These are phyloP conservation scores for Pleurotus salmoneostramineus DNA, from an alignment of 768 basidiomycete genomes.

Conservation along the genomic window DNA sequence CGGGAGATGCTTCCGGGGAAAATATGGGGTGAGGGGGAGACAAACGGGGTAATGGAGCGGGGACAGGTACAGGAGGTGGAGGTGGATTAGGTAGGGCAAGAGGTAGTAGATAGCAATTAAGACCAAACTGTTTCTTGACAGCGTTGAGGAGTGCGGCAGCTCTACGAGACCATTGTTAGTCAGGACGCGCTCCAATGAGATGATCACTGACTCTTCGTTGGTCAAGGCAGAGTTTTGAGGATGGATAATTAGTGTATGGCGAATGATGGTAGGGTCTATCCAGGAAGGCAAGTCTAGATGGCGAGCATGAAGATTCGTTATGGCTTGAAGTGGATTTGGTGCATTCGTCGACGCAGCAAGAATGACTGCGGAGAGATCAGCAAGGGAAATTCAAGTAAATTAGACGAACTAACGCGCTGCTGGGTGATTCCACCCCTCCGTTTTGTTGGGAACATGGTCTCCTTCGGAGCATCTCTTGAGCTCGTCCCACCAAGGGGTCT, in stretches of 20 bases:
- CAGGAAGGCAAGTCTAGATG: slow-evolving; percentile 68
- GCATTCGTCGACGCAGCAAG: slow-evolving; percentile 80
- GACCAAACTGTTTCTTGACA: slow-evolving; percentile 81
- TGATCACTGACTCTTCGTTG: slow-evolving; percentile 65
- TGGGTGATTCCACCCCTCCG: slow-evolving; percentile 87
- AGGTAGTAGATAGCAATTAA: slow-evolving; percentile 70
- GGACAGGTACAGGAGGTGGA: slow-evolving; percentile 65
- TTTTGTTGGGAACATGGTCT: slow-evolving; percentile 65
- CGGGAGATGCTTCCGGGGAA: slow-evolving; percentile 12
- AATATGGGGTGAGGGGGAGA: slow-evolving; percentile 45
- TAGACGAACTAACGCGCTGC: slow-evolving; percentile 59
- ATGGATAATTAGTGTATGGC: slow-evolving; percentile 77
- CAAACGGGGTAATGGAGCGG: slow-evolving; percentile 61
- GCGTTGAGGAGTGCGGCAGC: slow-evolving; percentile 79
- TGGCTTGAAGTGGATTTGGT: slow-evolving; percentile 76
- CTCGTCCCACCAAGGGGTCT: slow-evolving; percentile 89
- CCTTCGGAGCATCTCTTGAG: slow-evolving; percentile 73
- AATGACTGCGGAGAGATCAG: slow-evolving; percentile 51
- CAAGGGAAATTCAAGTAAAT: slow-evolving; percentile 6
- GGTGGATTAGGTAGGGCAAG: slow-evolving; percentile 58
- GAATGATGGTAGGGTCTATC: slow-evolving; percentile 71
- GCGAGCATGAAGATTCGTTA: slow-evolving; percentile 71
- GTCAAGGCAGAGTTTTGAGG: slow-evolving; percentile 65
- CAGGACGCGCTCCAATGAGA: slow-evolving; percentile 3
- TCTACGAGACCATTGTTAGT: slow-evolving; percentile 32